Base-by-base conservation (phyloP, 257 asterid species). In the Haberlea rhodopensis region DNA sequence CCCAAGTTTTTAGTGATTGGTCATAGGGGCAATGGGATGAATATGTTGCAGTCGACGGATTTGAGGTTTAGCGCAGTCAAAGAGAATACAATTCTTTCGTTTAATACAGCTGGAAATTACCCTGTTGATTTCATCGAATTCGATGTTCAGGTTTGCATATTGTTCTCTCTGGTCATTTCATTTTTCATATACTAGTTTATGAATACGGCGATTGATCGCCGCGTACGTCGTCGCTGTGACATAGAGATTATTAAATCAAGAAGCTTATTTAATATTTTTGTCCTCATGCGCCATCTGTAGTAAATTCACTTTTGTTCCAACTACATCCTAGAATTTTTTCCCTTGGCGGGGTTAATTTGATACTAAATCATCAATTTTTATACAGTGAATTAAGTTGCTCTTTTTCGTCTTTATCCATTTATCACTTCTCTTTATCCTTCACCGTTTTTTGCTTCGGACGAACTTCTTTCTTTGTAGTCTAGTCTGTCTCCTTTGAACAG, bases 1-100 rank as follows among this genome's bases (percentile, higher is more conserved):
- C 80, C 94, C 1, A 86, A 83, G 65, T 87, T 94, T 69, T 57
- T 94, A 60, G 94, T 94, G 64, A 76, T 94, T 76, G 99, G 99
- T 11, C 99, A 94, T 56, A 76, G 99, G 71, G 99, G 99, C 29
- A 84, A 74, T 70, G 99, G 99, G 45, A 94, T 94, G 99, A 94
- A 94, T 25, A 53, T 77, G 75, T 53, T 90, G 92, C 96, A 87
- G 18, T 87, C 99, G 0, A 13, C 86, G 56, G 99, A 94, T 79
- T 81, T 78, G 73, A 87, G 92, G 75, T 78, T 84, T 86, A 87
- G 83, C 54, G 87, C 91, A 3, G 63, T 90, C 26, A 94, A 87
- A 25, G 99, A 94, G 70, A 94, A 94, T 49, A 82, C 99, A 4
- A 72, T 94, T 70, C 84, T 83, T 15, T 90, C 99, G 2, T 94